Percentiles rank a stretch among this genome's conserved stretches.
Conservation (phyloP, 169 alveolate genomes). For the Plasmodium inui region DNA sequence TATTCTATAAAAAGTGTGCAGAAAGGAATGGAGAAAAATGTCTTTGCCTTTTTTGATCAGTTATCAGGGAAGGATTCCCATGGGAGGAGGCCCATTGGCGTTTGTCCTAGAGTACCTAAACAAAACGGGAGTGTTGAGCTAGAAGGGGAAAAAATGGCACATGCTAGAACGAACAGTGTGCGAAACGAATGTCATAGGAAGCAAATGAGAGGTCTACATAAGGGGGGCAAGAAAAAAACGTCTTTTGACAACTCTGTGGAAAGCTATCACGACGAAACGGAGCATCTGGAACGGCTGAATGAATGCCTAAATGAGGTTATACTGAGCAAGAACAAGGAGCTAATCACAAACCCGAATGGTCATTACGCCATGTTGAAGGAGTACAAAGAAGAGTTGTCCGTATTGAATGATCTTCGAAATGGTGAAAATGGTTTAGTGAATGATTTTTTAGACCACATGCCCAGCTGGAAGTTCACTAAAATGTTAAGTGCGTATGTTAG, state of each 20-base stretch:
- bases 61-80: not conserved
- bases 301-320: slow-evolving; percentile 14
- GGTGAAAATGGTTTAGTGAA: slow-evolving; percentile 4
- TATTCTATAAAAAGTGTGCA: not conserved
- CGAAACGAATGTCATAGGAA: not conserved
- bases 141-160: not conserved
- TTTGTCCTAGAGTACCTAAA: not conserved
- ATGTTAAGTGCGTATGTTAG: slow-evolving; percentile 18
- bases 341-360: not conserved
- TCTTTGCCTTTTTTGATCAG: not conserved
- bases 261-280: slow-evolving; percentile 28
- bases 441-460: slow-evolving; percentile 31
- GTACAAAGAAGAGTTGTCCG: slow-evolving; percentile 47
- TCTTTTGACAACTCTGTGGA: not conserved
- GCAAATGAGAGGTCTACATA: not conserved
- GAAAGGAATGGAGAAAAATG: not conserved
- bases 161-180: not conserved
- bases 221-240: not conserved
- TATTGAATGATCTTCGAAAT: slow-evolving; percentile 31
- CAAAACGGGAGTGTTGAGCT: not conserved
- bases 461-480: slow-evolving; percentile 2
- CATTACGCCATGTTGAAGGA: slow-evolving; percentile 22
- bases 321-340: not conserved
- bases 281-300: slow-evolving; percentile 23
- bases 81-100: not conserved